Conservation (phyloP, 129 eudicot species). For the Kitagawia praeruptora region DNA sequence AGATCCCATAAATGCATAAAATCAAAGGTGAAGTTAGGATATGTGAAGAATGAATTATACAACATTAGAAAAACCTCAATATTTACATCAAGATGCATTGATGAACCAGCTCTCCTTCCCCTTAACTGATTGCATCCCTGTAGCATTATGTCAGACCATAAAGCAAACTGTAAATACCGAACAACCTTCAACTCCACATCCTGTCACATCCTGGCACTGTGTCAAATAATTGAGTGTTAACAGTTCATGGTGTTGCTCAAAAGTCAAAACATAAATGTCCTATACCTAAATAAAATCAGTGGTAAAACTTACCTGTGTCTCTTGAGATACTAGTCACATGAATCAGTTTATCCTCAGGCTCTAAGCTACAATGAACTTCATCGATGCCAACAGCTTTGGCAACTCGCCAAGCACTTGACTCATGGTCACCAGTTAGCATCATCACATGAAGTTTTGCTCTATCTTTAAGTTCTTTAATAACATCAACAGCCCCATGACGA, state of each 20-base stretch:
- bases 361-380: slow-evolving; percentile 72
- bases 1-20: no score
- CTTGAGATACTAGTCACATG: slow-evolving; percentile 78
- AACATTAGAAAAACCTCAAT: no score
- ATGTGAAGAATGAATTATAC: no score
- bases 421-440: slow-evolving; percentile 99
- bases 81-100: no score
- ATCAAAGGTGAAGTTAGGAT: no score
- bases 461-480: slow-evolving; percentile 51
- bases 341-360: slow-evolving; percentile 96
- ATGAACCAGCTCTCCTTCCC: no score
- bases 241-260: background rate
- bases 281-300: background rate
- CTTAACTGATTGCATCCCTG: no score
- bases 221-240: background rate
- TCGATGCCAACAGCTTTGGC: slow-evolving; percentile 85
- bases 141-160: no score
- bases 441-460: slow-evolving; percentile 76
- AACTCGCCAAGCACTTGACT: slow-evolving; percentile 82
- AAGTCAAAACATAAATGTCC: background rate
- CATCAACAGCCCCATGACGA: slow-evolving; percentile 65
- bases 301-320: slow-evolving; percentile 48
- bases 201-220: background rate
- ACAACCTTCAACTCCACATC: no score
- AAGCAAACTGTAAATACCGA: no score